A percentile compares a stretch with the other conserved stretches of the same genome.
Conservation (phyloP, 2,329 filamentous ascomycete genomes). For the Pezizomycotina sp. region DNA sequence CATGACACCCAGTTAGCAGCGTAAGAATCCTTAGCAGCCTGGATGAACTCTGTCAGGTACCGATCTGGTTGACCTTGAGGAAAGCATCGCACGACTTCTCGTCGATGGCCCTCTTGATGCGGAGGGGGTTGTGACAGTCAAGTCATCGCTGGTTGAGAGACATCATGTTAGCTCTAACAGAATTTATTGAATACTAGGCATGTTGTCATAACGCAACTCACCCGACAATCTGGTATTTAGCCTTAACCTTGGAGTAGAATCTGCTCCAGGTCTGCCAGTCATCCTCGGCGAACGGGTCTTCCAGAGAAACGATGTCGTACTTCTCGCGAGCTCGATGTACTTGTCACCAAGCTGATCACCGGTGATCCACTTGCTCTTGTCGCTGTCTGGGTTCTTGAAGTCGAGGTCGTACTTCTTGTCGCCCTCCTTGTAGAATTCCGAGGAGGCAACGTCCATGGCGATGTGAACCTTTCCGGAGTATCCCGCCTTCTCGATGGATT, state of each 20-base stretch:
- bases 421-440: constrained; percentile 96
- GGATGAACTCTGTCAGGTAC: constrained; percentile 94
- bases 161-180: too few species aligned
- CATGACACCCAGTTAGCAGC: constrained; percentile 95
- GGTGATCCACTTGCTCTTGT: constrained; percentile 92
- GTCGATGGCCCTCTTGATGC: constrained; percentile 99
- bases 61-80: constrained; percentile 99
- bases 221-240: constrained; percentile 95
- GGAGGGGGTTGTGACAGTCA: constrained; percentile 98
- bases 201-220: too few species aligned
- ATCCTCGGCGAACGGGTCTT: constrained; percentile 98
- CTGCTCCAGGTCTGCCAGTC: constrained; percentile 99
- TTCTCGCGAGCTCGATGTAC: constrained; percentile 78
- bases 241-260: constrained; percentile 98
- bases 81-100: constrained; percentile 97
- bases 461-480: constrained; percentile 96
- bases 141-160: constrained; percentile 61
- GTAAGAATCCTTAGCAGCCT: constrained; percentile 97
- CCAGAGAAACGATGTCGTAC: constrained; percentile 97
- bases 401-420: constrained; percentile 99
- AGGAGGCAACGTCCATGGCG: constrained; percentile 97
- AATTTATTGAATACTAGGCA: too few species aligned
- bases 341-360: constrained; percentile 91
- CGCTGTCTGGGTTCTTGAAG: constrained; percentile 99
- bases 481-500: constrained; percentile 83